Percentiles rank a stretch among this genome's conserved stretches.
phyloP scores from a whole-genome alignment of 768 basidiomycete species.

The Lactarius hengduanensis region DNA sequence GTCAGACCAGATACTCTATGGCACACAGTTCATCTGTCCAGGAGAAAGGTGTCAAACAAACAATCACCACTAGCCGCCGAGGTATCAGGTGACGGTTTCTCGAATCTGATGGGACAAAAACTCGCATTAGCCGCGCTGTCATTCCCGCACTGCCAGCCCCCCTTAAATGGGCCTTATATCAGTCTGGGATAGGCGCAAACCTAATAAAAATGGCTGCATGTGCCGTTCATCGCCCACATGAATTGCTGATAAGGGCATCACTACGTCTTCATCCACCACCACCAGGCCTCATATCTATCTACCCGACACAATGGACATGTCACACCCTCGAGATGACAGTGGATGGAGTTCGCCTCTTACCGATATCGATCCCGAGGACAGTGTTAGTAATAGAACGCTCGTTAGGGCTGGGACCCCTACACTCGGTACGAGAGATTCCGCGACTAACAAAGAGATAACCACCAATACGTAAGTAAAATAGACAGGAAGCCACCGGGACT shows the following conservation, averaged over 20 bases:
- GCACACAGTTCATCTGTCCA: conserved; percentile 38
- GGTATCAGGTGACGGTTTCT: conserved; percentile 38
- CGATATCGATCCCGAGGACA: conserved; percentile 16
- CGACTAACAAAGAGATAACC: neutral
- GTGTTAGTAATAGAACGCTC: conserved; percentile 17
- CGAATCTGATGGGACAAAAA: conserved; percentile 35
- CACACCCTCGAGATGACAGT: conserved; percentile 9
- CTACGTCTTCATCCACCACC: conserved; percentile 3
- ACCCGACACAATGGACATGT: conserved; percentile 18
- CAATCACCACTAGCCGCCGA: conserved; percentile 35
- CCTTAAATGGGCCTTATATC: conserved; percentile 42
- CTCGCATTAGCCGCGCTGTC: conserved; percentile 48
- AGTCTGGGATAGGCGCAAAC: conserved; percentile 38
- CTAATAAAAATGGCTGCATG: conserved; percentile 8
- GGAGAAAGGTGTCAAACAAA: conserved; percentile 19
- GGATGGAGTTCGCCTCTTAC: conserved; percentile 12
- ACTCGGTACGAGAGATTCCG: conserved; percentile 8
- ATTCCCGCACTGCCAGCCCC: conserved; percentile 51
- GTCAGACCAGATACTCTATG: conserved; percentile 29
- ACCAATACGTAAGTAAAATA: conserved; percentile 7
- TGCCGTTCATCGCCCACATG: neutral
- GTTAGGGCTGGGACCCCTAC: conserved; percentile 12
- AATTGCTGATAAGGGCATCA: neutral
- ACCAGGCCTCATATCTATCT: conserved; percentile 4
- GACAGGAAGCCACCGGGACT: conserved; percentile 2